A percentile compares a stretch with the other conserved stretches of the same genome.
Evolutionary conservation across 495 filamentous ascomycete genomes (phyloP).

Genomic region (Lasiosphaeria hispida): DNA sequence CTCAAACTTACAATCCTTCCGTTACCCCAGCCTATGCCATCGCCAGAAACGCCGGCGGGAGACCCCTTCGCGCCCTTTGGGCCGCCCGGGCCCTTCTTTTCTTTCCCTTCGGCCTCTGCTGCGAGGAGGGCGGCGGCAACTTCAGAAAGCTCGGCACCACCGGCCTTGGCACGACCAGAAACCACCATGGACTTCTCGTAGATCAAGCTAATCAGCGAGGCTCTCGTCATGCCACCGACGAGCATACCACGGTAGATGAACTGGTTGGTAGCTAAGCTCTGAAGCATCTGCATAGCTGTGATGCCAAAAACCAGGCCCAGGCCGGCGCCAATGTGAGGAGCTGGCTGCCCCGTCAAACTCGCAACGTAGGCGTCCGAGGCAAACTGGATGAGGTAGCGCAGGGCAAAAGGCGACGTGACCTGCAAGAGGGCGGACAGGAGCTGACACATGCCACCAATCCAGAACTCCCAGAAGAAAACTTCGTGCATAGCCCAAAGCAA

Average conservation of each 20-base stretch:
- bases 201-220: conserved; percentile 69
- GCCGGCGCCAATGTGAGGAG: conserved; percentile 63
- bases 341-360: conserved; percentile 45
- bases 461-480: conserved; percentile 81
- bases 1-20: conserved; percentile 60
- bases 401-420: conserved; percentile 70
- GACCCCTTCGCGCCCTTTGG: conserved; percentile 26
- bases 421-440: conserved; percentile 67
- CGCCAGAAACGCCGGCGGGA: conserved; percentile 53
- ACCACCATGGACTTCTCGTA: conserved; percentile 83
- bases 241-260: conserved; percentile 82
- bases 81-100: conserved; percentile 29
- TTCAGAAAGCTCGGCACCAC: conserved; percentile 44
- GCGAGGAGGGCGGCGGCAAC: conserved; percentile 36
- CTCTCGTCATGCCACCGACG: conserved; percentile 72
- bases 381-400: conserved; percentile 75
- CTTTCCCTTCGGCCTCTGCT: conserved; percentile 35
- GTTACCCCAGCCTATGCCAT: conserved; percentile 84
- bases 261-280: conserved; percentile 72
- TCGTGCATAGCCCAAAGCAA: conserved; percentile 82
- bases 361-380: conserved; percentile 72
- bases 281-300: conserved; percentile 68
- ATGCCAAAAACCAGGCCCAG: conserved; percentile 76
- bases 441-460: conserved; percentile 74
- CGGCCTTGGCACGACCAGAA: conserved; percentile 74